Evolutionary conservation across 495 filamentous ascomycete genomes (phyloP), one percentile per base, ranked within the genome.

Genomic region (Penicillium angulare): DNA sequence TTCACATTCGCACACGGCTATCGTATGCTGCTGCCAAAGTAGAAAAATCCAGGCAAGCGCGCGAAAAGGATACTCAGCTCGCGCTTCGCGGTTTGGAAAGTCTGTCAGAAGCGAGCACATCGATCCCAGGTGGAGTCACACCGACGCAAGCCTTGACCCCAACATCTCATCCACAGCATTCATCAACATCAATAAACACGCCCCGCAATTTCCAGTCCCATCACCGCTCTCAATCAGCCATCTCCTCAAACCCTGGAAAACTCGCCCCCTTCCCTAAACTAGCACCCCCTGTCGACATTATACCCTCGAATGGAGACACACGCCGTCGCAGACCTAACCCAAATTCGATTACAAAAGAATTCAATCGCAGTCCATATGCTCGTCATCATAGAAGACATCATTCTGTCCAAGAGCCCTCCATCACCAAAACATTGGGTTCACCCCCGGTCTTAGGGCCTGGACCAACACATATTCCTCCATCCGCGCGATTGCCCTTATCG

Each of bases 11-110:
- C 53, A 80, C 89, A 6, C 86, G 89, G 43, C 75, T 97, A 10
- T 88, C 88, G 5, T 95, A 96, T 65, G 90, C 90, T 29, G 89
- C 92, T 73, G 80, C 92, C 57, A 95, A 95, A 65, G 85, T 97
- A 32, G 86, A 92, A 68, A 84, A 93, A 64, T 89, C 87, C 43
- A 89, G 89, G 79, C 84, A 92, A 70, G 78, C 80, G 10, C 82
- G 81, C 52, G 79, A 77, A 22, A 77, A 87, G 46, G 80, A 83
- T 39, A 83, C 51, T 26, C 56, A 92, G 52, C 74, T 87, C n/a
- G 85, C 91, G 59, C 74, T 81, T 12, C 71, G 86, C 20, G 77
- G 86, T 17, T 83, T 85, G 3, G 82, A 85, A 47, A 78, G 40
- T 31, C 9, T 52, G 24, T 40, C 51, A 33, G 43, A 50, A 42